phyloP scores from a whole-genome alignment of 495 filamentous ascomycete genomes.

The Chaetomidium leptoderma region DNA sequence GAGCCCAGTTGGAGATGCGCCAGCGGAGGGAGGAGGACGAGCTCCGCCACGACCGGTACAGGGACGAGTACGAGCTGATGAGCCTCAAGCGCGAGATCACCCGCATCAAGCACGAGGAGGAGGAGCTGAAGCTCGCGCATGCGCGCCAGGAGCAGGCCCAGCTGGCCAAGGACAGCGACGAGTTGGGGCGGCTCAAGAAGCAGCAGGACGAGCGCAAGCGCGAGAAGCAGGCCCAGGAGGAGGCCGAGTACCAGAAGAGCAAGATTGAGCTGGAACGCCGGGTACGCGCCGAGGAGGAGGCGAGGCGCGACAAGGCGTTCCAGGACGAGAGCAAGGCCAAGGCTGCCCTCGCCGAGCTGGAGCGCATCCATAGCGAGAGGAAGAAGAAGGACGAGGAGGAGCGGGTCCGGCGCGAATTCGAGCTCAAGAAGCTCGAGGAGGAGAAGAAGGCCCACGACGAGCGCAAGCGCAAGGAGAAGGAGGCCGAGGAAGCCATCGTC shows the following conservation, averaged over 20 bases:
- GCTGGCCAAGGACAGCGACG: slow-evolving; percentile 42
- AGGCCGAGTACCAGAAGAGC: slow-evolving; percentile 34
- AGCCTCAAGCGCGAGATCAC: slow-evolving; percentile 27
- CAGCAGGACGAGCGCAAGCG: slow-evolving; percentile 26
- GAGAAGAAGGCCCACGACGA: slow-evolving; percentile 48
- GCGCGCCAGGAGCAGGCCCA: slow-evolving; percentile 40
- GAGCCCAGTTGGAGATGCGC: slow-evolving; percentile 42
- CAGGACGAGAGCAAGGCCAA: slow-evolving; percentile 43
- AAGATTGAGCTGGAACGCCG: slow-evolving; percentile 25
- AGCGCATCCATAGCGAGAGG: slow-evolving; percentile 41
- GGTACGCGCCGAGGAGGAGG: slow-evolving; percentile 37
- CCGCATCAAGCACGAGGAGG: slow-evolving; percentile 30
- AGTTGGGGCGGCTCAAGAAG: slow-evolving; percentile 39
- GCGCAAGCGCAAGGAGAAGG: slow-evolving; percentile 43
- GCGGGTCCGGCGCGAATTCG: slow-evolving; percentile 47
- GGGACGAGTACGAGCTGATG: slow-evolving; percentile 31
- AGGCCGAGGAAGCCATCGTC: slow-evolving; percentile 54
- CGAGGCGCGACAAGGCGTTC: slow-evolving; percentile 39
- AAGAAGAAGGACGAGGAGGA: slow-evolving; percentile 44
- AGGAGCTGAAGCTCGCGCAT: slow-evolving; percentile 39
- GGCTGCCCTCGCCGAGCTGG: slow-evolving; percentile 45
- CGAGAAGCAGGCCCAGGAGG: slow-evolving; percentile 33
- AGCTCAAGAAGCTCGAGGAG: slow-evolving; percentile 55
- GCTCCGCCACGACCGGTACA: slow-evolving; percentile 28
- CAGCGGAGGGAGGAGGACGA: slow-evolving; percentile 44